phyloP scores from a whole-genome alignment of 176 grass and related monocot species.

The Oropetium thomaeum region DNA sequence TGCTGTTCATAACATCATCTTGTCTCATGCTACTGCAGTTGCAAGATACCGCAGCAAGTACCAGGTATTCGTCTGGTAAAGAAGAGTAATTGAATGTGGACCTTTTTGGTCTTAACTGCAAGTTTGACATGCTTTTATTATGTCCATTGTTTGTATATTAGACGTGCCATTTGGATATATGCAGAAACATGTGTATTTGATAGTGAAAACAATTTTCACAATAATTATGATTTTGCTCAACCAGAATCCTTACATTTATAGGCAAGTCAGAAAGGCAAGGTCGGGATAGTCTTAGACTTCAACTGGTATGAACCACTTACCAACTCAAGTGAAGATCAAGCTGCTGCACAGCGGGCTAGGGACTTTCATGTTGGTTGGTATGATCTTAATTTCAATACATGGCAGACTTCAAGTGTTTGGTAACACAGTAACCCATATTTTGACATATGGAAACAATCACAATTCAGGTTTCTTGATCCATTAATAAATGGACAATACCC shows the following conservation, averaged over 20 bases:
- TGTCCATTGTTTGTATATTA: neutral
- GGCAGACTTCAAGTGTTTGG: neutral
- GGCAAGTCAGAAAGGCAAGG: slow-evolving; percentile 65
- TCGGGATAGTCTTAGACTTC: slow-evolving; percentile 77
- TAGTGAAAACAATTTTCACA: neutral
- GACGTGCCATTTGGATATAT: slow-evolving; percentile 5
- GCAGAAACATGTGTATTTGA: neutral
- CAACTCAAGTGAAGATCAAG: slow-evolving; percentile 55
- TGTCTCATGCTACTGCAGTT: slow-evolving; percentile 73
- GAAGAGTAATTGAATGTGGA: neutral
- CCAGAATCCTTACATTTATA: slow-evolving; percentile 7
- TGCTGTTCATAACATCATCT: slow-evolving; percentile 58
- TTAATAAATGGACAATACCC: slow-evolving; percentile 73
- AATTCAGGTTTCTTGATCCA: slow-evolving; percentile 81
- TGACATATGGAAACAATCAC: neutral
- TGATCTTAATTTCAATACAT: slow-evolving; percentile 10
- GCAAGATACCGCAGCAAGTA: slow-evolving; percentile 69
- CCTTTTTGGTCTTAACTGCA: neutral
- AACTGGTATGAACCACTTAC: slow-evolving; percentile 71
- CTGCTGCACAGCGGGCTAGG: slow-evolving; percentile 75
- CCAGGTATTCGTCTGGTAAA: slow-evolving; percentile 47
- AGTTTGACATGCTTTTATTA: neutral
- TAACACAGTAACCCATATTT: neutral
- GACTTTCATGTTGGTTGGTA: slow-evolving; percentile 96
- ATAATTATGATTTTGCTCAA: neutral